Conservation (phyloP, 495 filamentous ascomycete genomes). For the Melanomma pulvis-pyrius region DNA sequence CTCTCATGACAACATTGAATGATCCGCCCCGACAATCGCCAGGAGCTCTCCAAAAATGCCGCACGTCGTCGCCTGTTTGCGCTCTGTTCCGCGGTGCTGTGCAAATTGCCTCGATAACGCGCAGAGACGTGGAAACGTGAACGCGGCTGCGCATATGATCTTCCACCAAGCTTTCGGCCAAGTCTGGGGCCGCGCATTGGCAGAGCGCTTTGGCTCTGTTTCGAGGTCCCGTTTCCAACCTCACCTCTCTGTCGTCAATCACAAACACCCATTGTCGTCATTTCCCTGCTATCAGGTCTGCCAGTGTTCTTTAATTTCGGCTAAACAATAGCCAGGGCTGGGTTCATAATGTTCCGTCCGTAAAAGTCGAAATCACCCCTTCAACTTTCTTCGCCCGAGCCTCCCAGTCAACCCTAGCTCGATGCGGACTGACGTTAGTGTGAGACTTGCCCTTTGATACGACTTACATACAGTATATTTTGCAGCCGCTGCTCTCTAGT, state of each 20-base stretch:
- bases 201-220: conserved; percentile 2
- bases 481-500: too few species aligned
- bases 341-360: too few species aligned
- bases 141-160: neutral
- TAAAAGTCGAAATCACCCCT: too few species aligned
- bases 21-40: neutral
- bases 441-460: too few species aligned
- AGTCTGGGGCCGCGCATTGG: conserved; percentile 11
- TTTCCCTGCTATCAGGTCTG: too few species aligned
- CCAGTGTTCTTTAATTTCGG: too few species aligned
- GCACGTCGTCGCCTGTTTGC: neutral
- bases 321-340: too few species aligned
- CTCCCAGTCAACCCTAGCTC: too few species aligned
- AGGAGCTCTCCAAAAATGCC: conserved; percentile 4
- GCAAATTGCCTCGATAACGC: neutral
- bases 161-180: conserved; percentile 10
- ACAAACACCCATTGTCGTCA: neutral
- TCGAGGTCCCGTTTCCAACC: conserved; percentile 13
- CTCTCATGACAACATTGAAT: neutral
- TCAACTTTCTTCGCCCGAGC: too few species aligned
- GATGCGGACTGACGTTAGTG: too few species aligned
- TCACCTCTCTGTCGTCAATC: conserved; percentile 14
- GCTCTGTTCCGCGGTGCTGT: neutral
- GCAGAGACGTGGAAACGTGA: neutral
- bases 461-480: too few species aligned